phyloP scores from a whole-genome alignment of 176 grass and related monocot genomes.

The Puya raimondii region DNA sequence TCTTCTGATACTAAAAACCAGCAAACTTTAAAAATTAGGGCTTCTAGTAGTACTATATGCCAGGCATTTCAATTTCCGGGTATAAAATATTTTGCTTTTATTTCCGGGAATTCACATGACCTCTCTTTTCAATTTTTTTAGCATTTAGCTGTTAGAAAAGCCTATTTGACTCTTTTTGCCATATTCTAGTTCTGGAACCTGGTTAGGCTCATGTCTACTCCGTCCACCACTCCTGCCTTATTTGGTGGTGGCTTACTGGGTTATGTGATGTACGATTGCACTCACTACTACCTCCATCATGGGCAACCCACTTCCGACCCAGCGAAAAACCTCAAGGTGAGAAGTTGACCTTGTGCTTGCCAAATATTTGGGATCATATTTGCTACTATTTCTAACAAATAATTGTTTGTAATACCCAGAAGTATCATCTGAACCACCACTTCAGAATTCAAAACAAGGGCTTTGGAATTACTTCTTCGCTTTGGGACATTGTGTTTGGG shows the following conservation, averaged over 20 bases:
- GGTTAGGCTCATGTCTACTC: conserved; percentile 39
- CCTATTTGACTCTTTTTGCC: conserved; percentile 1
- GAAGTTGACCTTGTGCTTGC: conserved; percentile 5
- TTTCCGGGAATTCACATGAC: too few species aligned
- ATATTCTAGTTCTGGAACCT: conserved; percentile 81
- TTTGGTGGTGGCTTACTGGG: conserved; percentile 82
- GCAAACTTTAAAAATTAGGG: background rate
- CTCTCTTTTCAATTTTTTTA: background rate
- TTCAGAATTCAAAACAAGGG: conserved; percentile 81
- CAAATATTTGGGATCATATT: background rate
- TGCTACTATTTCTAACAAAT: background rate
- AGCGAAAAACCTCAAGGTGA: conserved; percentile 74
- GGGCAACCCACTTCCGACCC: conserved; percentile 69
- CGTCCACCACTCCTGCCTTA: conserved; percentile 58
- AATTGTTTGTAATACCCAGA: conserved; percentile 27
- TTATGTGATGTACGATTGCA: conserved; percentile 95
- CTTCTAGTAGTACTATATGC: background rate
- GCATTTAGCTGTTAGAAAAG: background rate
- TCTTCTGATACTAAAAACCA: background rate
- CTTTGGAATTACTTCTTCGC: conserved; percentile 81
- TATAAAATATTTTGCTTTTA: too few species aligned
- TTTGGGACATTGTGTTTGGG: conserved; percentile 73
- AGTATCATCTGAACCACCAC: conserved; percentile 90
- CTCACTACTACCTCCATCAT: conserved; percentile 87
- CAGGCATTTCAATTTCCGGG: too few species aligned